Conservation (phyloP, 192 early-diverging fungal genomes). For the Phycomyces blakesleeanus region DNA sequence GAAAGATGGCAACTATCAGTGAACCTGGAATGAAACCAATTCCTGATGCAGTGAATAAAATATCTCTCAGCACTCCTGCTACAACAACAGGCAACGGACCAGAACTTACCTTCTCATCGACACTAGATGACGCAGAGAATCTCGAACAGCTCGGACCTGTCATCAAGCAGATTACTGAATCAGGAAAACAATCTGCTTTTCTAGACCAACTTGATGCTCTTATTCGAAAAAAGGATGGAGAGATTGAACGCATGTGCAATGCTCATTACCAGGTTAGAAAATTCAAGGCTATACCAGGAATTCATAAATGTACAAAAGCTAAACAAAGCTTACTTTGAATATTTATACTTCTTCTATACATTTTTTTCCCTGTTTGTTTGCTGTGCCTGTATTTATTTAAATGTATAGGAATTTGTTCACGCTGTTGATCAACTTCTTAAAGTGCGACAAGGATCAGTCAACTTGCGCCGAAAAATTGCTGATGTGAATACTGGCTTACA, state of each 20-base stretch:
- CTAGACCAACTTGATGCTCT: slow-evolving; percentile 80
- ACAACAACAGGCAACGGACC: background rate
- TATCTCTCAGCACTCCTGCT: too few species aligned
- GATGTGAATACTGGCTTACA: slow-evolving; percentile 87
- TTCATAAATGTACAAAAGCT: too few species aligned
- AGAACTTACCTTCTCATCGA: slow-evolving; percentile 15
- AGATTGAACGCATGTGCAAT: slow-evolving; percentile 97
- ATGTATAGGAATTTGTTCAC: slow-evolving; percentile 79
- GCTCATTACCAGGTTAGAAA: slow-evolving; percentile 82
- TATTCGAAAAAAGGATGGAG: slow-evolving; percentile 84
- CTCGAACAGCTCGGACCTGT: slow-evolving; percentile 80
- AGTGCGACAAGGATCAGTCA: slow-evolving; percentile 82
- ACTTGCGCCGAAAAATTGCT: slow-evolving; percentile 80
- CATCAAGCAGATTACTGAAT: slow-evolving; percentile 86
- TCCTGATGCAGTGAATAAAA: too few species aligned
- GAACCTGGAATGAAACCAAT: too few species aligned
- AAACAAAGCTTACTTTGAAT: too few species aligned
- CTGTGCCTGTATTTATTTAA: background rate
- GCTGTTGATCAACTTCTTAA: slow-evolving; percentile 94
- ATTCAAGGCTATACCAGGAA: background rate
- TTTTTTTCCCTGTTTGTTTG: slow-evolving; percentile 1
- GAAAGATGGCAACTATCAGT: too few species aligned
- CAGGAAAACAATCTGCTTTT: slow-evolving; percentile 82
- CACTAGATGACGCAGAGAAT: slow-evolving; percentile 56
- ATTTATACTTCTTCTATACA: too few species aligned